Evolutionary conservation across 768 basidiomycete genomes (phyloP), one percentile per base, ranked within the genome.

Genomic region (Podaxis rugospora): DNA sequence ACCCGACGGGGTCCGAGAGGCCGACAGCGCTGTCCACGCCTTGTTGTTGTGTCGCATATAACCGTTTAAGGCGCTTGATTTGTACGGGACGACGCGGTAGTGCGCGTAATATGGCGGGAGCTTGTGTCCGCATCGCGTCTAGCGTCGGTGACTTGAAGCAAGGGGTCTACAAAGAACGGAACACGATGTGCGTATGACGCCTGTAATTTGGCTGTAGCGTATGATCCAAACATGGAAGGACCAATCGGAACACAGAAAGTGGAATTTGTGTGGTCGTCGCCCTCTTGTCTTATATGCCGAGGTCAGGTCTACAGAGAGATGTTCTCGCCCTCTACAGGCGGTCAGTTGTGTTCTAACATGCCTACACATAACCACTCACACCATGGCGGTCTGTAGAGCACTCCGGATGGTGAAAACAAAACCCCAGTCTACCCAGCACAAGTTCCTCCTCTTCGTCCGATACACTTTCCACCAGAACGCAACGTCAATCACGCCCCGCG

Each of bases 351-450:
- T 32, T 32, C 32, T 1, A 9, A 32, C 32, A 32, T 9, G 2
- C 51, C 23, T 35, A 55, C 1, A n/a, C 54, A 14, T 28, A 60
- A 44, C 44, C 13, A 14, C 28, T 50, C 14, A 52, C n/a, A 35
- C 25, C 51, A 23, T 56, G 44, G 25, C 23, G 18, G 4, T 39
- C 57, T 37, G 11, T 57, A 93, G 92, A 36, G 90, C 90, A 28
- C 80, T 93, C 42, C 88, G 91, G 18, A 88, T 92, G 81, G 83
- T 85, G 16, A 80, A 76, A 55, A 79, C 81, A 16, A 93, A 93
- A 73, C 89, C 92, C 5, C 69, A 72, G 1, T 63, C 72, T 5
- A 75, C 85, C 1, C 88, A 80, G 53, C 75, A 81, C 39, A 90
- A 85, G 65, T 93, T 93, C 71, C 75, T 76, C 23, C 79, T 90